These are phyloP conservation scores for Phytophthora melonis DNA, from an alignment of 352 stramenopile species.

Conservation along the genomic window DNA sequence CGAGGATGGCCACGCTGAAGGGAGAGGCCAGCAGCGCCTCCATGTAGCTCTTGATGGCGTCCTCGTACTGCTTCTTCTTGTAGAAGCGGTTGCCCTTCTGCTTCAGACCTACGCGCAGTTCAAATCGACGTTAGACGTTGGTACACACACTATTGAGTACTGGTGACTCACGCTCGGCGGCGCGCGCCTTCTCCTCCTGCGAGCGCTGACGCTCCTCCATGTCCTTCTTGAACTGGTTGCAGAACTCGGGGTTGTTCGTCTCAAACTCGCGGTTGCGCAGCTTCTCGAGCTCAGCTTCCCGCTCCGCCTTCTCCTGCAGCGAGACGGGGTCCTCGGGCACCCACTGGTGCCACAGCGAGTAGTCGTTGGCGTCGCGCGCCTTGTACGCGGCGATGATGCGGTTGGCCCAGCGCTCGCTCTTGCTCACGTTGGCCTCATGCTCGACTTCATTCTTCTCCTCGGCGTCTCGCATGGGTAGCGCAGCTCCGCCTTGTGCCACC, in stretches of 20 bases:
- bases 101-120: constrained; percentile 57
- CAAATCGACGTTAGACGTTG: neutral
- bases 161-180: constrained; percentile 67
- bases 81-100: constrained; percentile 67
- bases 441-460: constrained; percentile 25
- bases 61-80: constrained; percentile 62
- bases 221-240: constrained; percentile 81
- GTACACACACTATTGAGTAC: neutral
- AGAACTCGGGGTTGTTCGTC: constrained; percentile 81
- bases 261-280: constrained; percentile 80
- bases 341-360: constrained; percentile 83
- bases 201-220: constrained; percentile 65
- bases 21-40: constrained; percentile 65
- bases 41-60: constrained; percentile 74
- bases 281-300: constrained; percentile 65
- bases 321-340: constrained; percentile 76
- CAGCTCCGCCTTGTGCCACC: constrained; percentile 75
- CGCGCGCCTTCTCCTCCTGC: constrained; percentile 57
- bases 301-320: constrained; percentile 64
- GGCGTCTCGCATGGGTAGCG: constrained; percentile 46
- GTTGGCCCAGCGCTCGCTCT: constrained; percentile 53
- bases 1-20: constrained; percentile 68
- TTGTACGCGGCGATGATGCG: constrained; percentile 78
- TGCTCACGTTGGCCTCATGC: constrained; percentile 22
- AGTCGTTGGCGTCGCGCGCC: constrained; percentile 81